Evolutionary conservation across 2,329 filamentous ascomycete genomes (phyloP).

Genomic region (Xylariaceae sp.): DNA sequence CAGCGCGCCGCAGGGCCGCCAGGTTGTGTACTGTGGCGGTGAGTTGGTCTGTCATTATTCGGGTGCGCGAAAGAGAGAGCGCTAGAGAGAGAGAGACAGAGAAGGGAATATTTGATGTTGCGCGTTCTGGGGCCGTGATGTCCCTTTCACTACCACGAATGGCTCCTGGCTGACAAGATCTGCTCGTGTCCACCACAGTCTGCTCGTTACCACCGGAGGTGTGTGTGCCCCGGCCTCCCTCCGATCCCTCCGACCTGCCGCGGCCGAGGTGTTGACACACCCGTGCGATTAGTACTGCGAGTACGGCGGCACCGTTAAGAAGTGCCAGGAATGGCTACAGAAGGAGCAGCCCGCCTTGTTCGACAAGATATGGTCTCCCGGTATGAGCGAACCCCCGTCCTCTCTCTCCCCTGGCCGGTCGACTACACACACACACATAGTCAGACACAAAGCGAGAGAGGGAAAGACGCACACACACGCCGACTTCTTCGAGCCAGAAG

Average conservation of each 20-base stretch:
- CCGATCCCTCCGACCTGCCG: background rate
- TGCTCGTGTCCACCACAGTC: slow-evolving; percentile 31
- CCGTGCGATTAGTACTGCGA: slow-evolving; percentile 80
- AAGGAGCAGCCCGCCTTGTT: slow-evolving; percentile 68
- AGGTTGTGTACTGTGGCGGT: slow-evolving; percentile 53
- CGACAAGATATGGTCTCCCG: slow-evolving; percentile 74
- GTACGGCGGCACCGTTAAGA: slow-evolving; percentile 92
- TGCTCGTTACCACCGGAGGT: slow-evolving; percentile 61
- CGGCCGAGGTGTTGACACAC: too few species aligned
- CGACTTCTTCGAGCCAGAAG: too few species aligned
- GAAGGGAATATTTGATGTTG: too few species aligned
- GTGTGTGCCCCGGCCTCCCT: slow-evolving; percentile 12
- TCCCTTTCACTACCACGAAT: slow-evolving; percentile 1
- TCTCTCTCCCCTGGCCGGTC: slow-evolving; percentile 3
- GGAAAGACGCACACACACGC: too few species aligned
- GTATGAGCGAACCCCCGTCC: slow-evolving; percentile 36
- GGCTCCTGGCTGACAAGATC: slow-evolving; percentile 6
- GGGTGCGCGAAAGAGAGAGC: slow-evolving; percentile 1
- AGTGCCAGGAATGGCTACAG: slow-evolving; percentile 94
- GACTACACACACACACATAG: background rate
- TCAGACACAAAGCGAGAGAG: too few species aligned
- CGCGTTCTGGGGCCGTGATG: too few species aligned
- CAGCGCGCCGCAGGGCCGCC: slow-evolving; percentile 41
- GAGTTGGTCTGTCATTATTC: slow-evolving; percentile 24
- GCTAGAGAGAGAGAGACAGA: too few species aligned